phyloP scores from a whole-genome alignment of 495 filamentous ascomycete genomes.

The Lasiosphaeria ovina region DNA sequence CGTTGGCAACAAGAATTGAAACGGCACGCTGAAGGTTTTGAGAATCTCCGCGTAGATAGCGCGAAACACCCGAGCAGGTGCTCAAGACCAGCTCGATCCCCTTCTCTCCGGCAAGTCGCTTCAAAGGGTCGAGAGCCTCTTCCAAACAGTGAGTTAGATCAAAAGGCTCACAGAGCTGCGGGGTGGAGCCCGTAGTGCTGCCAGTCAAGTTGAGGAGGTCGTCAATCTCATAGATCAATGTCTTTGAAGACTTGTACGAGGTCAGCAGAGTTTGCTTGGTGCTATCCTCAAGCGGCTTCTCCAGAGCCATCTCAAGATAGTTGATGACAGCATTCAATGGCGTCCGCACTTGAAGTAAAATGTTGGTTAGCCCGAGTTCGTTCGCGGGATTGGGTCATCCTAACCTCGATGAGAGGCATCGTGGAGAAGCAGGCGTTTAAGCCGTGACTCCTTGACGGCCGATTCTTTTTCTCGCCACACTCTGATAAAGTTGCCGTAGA shows the following conservation, averaged over 20 bases:
- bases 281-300: constrained; percentile 68
- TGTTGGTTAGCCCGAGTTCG: background rate
- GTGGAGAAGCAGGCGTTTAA: constrained; percentile 70
- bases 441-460: constrained; percentile 53
- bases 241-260: constrained; percentile 85
- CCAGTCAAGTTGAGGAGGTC: constrained; percentile 82
- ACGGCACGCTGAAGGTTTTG: constrained; percentile 68
- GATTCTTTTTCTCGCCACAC: constrained; percentile 80
- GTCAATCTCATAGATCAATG: constrained; percentile 87
- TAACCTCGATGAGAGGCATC: constrained; percentile 67
- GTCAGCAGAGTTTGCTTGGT: constrained; percentile 74
- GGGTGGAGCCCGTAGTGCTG: constrained; percentile 65
- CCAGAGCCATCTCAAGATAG: constrained; percentile 81
- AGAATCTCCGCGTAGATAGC: constrained; percentile 67
- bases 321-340: constrained; percentile 88
- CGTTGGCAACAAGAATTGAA: constrained; percentile 72
- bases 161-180: constrained; percentile 72
- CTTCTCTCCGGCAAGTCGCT: constrained; percentile 67
- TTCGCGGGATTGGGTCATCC: background rate
- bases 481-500: constrained; percentile 72
- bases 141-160: constrained; percentile 60
- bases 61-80: constrained; percentile 57
- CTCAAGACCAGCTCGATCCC: constrained; percentile 58
- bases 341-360: constrained; percentile 62
- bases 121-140: constrained; percentile 67